Evolutionary conservation across 345 rosid species (phyloP), one percentile per base, ranked within the genome.

Genomic region (Arabidopsis thaliana): DNA sequence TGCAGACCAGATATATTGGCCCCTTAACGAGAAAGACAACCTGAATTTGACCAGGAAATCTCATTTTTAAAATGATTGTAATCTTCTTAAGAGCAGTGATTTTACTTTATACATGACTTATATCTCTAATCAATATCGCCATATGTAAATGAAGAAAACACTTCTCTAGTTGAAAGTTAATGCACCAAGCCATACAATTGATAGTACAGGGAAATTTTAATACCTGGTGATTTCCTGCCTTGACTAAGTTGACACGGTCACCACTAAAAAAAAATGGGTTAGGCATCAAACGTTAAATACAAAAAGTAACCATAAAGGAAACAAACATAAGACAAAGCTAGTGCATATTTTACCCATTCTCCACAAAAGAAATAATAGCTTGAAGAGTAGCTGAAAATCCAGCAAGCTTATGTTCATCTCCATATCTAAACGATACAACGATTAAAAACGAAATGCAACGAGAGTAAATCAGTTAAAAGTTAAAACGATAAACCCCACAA

Each of bases 311-410:
- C 51, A 52, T 60, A 62, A 69, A 2, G 32, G 10, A 46, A 52
- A 69, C 24, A 64, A 49, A 37, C 44, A 75, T 7, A 12, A 59
- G 67, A 64, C 32, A 71, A 74, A 80, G 49, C 51, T 45, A 34
- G 50, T 51, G 75, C 61, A 75, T 44, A 64, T 64, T 78, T 69
- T 79, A 96, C 96, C 93, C 88, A 84, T 91, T 91, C 88, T 93
- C 99, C 61, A 96, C 97, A 63, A 93, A 93, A 73, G 99, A 96
- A 75, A 96, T 96, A 77, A 93, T 96, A 79, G 99, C 99, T 81
- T 96, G 99, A 71, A 96, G 82, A 24, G 99, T 96, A 49, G 99
- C 99, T 55, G 99, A 93, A 83, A 96, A 96, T 62, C 98, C 99
- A 16, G 98, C 99, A 37, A 96, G 93, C 83, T 89, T 96, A 86